Conservation (phyloP, 176 grass and related monocot species). For the Miscanthus lutarioriparius region DNA sequence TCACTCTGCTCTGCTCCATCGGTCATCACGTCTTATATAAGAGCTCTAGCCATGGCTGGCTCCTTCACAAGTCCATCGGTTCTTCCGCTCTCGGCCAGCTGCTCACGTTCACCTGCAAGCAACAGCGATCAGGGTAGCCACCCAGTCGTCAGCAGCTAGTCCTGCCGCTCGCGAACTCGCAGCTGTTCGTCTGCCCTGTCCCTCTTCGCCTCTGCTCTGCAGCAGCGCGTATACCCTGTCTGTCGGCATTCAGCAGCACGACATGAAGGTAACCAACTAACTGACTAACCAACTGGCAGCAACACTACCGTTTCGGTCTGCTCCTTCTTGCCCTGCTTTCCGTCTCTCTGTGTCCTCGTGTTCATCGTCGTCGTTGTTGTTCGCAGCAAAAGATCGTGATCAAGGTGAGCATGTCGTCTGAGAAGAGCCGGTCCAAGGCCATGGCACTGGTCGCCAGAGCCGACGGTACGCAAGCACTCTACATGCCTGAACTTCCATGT, state of each 20-base stretch:
- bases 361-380: neutral
- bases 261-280: neutral
- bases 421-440: slow-evolving; percentile 31
- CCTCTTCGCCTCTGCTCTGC: neutral
- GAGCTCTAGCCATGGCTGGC: neutral
- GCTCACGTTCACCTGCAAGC: neutral
- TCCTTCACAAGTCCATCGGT: neutral
- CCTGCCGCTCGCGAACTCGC: no score
- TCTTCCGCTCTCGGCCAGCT: no score
- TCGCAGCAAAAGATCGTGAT: slow-evolving; percentile 69
- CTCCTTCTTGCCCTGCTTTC: neutral
- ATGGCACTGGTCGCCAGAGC: slow-evolving; percentile 41
- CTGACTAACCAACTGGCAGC: neutral
- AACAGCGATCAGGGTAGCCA: neutral
- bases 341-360: neutral
- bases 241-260: neutral
- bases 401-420: slow-evolving; percentile 37
- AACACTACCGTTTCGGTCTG: no score
- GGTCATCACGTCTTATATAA: neutral
- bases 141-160: no score
- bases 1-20: neutral
- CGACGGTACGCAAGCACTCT: slow-evolving; percentile 11
- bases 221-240: neutral
- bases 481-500: neutral
- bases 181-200: neutral